Conservation (phyloP, 139 green algal genomes). For the Edaphochlamys debaryana region DNA sequence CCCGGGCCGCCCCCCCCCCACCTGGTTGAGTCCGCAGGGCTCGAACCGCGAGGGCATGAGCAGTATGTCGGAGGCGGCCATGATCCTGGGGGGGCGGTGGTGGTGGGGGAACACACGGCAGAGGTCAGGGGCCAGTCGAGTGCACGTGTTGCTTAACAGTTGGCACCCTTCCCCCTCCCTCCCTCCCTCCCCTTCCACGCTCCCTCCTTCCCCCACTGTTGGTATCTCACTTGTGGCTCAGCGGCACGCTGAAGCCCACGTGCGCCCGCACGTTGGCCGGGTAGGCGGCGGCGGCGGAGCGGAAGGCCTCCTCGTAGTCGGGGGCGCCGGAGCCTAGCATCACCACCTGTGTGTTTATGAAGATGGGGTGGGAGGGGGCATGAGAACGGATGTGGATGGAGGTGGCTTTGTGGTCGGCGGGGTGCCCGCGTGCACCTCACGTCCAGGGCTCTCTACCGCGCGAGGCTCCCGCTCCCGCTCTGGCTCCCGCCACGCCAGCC, state of each 20-base stretch:
- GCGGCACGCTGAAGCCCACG: constrained; percentile 85
- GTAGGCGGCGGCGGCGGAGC: constrained; percentile 52
- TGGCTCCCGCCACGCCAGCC: too few species aligned
- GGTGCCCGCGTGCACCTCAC: too few species aligned
- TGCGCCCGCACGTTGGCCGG: constrained; percentile 69
- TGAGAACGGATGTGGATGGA: neutral
- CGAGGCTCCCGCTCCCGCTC: too few species aligned
- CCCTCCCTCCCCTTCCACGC: neutral
- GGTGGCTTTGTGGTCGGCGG: too few species aligned
- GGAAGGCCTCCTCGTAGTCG: constrained; percentile 76
- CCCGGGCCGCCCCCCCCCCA: too few species aligned
- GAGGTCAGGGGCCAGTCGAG: too few species aligned
- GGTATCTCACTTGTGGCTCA: constrained; percentile 70
- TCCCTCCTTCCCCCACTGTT: constrained; percentile 62
- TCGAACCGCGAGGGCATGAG: constrained; percentile 93
- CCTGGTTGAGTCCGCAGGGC: constrained; percentile 93
- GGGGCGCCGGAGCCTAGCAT: constrained; percentile 81
- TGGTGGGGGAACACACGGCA: too few species aligned
- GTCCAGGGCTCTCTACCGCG: too few species aligned
- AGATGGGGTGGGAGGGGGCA: neutral
- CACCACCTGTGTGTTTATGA: constrained; percentile 86
- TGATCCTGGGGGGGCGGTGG: constrained; percentile 55
- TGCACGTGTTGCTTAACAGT: too few species aligned
- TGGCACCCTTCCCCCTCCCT: too few species aligned
- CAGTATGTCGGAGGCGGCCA: constrained; percentile 85